Conservation (phyloP, 176 grass and related monocot genomes). For the Raddia distichophylla region DNA sequence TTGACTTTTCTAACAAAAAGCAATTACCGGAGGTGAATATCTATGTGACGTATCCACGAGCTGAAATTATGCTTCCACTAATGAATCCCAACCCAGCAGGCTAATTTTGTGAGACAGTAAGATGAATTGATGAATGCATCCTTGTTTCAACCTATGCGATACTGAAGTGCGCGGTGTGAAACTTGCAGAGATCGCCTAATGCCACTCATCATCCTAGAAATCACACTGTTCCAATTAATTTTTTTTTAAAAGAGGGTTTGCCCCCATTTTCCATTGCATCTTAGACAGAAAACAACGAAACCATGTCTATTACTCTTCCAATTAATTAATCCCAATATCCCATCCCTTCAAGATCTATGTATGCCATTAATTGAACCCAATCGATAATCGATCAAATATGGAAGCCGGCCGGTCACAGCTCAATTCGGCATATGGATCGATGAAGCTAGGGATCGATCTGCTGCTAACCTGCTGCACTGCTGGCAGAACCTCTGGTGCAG, state of each 20-base stretch:
- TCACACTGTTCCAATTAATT: background rate
- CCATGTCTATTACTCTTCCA: too few species aligned
- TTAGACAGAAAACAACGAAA: too few species aligned
- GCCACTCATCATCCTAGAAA: conserved; percentile 9
- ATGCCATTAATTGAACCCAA: conserved; percentile 19
- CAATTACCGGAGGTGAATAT: conserved; percentile 18
- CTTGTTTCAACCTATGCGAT: background rate
- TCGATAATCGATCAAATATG: background rate
- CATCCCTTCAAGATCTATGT: conserved; percentile 12
- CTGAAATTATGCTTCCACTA: background rate
- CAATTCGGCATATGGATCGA: background rate
- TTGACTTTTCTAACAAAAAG: background rate
- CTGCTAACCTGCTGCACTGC: conserved; percentile 80
- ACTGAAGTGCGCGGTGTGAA: conserved; percentile 16
- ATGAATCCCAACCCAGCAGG: background rate
- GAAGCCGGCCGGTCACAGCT: background rate
- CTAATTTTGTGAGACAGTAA: background rate
- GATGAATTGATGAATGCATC: background rate
- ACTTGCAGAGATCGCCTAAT: conserved; percentile 16
- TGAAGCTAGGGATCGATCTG: background rate
- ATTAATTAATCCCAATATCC: background rate
- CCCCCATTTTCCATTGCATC: too few species aligned
- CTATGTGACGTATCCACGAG: background rate
- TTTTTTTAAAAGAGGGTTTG: too few species aligned
- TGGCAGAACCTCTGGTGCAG: conserved; percentile 83